These are phyloP conservation scores for Chalaropsis thielavioides DNA, from an alignment of 2,329 filamentous ascomycete species.

Conservation along the genomic window DNA sequence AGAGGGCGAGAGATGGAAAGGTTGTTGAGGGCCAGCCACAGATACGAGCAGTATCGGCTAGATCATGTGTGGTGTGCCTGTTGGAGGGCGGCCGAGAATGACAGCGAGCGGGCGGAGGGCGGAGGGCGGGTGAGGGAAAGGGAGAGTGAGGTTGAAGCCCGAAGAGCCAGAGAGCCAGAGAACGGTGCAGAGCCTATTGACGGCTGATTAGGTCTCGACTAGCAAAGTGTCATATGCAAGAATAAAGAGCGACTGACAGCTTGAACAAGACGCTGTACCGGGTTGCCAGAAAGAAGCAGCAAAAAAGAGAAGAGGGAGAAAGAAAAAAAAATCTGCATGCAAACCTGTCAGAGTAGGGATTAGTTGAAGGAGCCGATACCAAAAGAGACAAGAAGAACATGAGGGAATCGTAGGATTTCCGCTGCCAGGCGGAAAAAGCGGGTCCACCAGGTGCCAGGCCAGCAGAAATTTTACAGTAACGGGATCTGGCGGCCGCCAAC, in stretches of 20 bases:
- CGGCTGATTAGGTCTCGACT: neutral
- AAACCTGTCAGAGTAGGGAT: too few relatives aligned
- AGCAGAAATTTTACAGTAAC: neutral
- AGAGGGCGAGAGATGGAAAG: neutral
- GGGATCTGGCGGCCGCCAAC: neutral
- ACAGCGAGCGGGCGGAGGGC: neutral
- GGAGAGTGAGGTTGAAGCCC: neutral
- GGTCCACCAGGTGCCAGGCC: neutral
- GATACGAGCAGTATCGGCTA: neutral
- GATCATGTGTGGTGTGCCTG: neutral
- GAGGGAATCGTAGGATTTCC: neutral
- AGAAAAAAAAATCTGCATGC: conserved; percentile 6
- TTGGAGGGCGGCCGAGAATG: neutral
- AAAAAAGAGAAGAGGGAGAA: neutral
- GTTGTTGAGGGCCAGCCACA: neutral
- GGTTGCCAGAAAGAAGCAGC: neutral
- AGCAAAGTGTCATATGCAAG: neutral
- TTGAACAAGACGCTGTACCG: neutral
- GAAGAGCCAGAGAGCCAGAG: neutral
- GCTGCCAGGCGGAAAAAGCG: conserved; percentile 1
- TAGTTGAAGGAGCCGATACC: neutral
- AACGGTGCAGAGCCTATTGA: neutral
- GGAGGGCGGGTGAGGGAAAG: neutral
- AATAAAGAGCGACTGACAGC: neutral
- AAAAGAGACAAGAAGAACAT: neutral